phyloP scores from a whole-genome alignment of 2,329 filamentous ascomycete genomes.

The Epichloe amarillans region DNA sequence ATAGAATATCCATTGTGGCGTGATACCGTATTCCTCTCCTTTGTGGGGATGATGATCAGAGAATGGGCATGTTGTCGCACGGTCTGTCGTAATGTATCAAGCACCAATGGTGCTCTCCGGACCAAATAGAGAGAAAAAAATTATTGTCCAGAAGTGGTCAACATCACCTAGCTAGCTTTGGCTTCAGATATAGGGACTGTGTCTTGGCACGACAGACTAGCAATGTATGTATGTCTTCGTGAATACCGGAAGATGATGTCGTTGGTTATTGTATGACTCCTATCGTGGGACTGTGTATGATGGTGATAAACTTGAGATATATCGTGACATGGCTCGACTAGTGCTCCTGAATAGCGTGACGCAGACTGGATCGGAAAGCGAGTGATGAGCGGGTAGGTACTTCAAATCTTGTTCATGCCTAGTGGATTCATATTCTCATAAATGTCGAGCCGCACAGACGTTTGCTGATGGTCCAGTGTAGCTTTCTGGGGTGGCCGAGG shows the following conservation, averaged over 20 bases:
- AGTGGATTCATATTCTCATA: slow-evolving; percentile 37
- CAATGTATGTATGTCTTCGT: background rate
- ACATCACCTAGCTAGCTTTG: background rate
- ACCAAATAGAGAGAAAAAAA: too few species aligned
- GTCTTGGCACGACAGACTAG: background rate
- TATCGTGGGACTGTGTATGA: background rate
- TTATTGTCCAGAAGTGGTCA: background rate
- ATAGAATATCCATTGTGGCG: background rate
- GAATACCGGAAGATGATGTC: background rate
- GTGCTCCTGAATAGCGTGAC: too few species aligned
- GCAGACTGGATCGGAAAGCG: background rate
- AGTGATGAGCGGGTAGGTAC: background rate
- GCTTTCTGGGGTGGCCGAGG: slow-evolving; percentile 32
- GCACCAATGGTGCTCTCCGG: too few species aligned
- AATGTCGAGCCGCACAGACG: slow-evolving; percentile 20
- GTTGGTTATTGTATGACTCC: background rate
- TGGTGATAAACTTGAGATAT: background rate
- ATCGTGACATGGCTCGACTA: background rate
- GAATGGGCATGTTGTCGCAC: too few species aligned
- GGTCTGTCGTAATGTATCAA: too few species aligned
- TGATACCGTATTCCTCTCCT: background rate
- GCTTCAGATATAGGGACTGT: background rate
- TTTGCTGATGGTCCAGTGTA: slow-evolving; percentile 30
- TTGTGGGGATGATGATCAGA: background rate
- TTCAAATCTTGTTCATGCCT: slow-evolving; percentile 38